Base-by-base conservation (phyloP, 352 stramenopile species). In the Globisporangium paroecandrum region DNA sequence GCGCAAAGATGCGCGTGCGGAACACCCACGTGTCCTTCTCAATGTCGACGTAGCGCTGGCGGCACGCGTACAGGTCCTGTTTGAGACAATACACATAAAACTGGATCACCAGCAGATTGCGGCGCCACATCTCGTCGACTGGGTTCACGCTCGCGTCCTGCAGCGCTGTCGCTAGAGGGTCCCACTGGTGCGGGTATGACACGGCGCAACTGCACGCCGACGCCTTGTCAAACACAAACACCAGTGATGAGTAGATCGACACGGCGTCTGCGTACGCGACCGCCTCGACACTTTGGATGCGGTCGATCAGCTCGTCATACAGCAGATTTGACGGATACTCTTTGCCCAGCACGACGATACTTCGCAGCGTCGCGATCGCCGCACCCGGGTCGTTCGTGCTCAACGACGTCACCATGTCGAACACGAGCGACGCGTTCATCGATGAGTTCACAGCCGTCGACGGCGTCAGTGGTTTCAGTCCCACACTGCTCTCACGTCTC, bases 31-130 rank as follows among this genome's bases (percentile, higher is more conserved):
- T 63, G 47, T 69, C 72, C 25, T 65, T 67, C 59, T 92, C 82
- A 15, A 81, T 56, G 49, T 69, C 71, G 22, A 75, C 65, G 69
- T 91, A 91, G 20, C 77, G 77, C 41, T 75, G 69, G 24, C 81
- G 78, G 63, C 83, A 91, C 12, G 79, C 61, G 34, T 78, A 58
- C 56, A 91, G 75, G 70, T 95, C 85, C 61, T 87, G 78, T 63
- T 87, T 72, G 68, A 95, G 89, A 46, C 85, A 93, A 61, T 93
- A 93, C 36, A 90, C 82, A 56, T 85, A 90, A 63, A 95, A 95
- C 69, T 92, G 87, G 18, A 93, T 54, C 49, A 93, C 85, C 15
- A 95, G 74, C 41, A 95, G 74, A 27, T 82, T 83, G 58, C 82
- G 84, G 61, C 81, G 79, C 85, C 81, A 92, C 13, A 68, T 66